A percentile compares a stretch with the other conserved stretches of the same genome.
These are phyloP conservation scores for Lyophyllum semitale DNA, from an alignment of 768 basidiomycete species.

Conservation along the genomic window DNA sequence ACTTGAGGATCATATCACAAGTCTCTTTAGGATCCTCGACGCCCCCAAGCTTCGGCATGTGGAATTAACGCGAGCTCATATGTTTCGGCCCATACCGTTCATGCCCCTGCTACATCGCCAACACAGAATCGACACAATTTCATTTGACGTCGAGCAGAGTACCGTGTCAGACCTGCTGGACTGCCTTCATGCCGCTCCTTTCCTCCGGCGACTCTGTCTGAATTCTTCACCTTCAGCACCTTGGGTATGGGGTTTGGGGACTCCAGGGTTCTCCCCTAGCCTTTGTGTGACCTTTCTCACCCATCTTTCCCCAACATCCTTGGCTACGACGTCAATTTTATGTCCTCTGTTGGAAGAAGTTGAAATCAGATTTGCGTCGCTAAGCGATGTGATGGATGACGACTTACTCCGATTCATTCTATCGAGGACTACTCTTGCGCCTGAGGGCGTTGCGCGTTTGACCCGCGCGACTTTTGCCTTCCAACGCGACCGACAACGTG, in stretches of 20 bases:
- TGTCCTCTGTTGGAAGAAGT: neutral
- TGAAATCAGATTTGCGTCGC: neutral
- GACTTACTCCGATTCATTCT: no score
- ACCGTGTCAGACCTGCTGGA: neutral
- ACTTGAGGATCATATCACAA: neutral
- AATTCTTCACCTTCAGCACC: no score
- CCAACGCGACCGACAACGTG: no score
- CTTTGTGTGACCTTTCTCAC: neutral
- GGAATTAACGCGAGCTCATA: neutral
- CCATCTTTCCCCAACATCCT: neutral
- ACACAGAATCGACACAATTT: neutral
- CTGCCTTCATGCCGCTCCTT: neutral
- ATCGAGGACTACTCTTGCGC: no score
- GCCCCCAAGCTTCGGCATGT: neutral
- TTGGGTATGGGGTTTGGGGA: no score
- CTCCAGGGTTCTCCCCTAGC: neutral
- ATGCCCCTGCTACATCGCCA: neutral
- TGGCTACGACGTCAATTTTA: neutral
- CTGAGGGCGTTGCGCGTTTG: no score
- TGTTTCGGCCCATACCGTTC: neutral
- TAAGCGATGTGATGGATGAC: no score
- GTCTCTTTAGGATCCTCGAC: neutral
- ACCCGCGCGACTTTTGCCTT: no score
- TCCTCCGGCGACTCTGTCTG: neutral
- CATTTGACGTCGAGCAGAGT: neutral